phyloP scores from a whole-genome alignment of 164 flowering plant genomes.

The Aristolochia contorta region DNA sequence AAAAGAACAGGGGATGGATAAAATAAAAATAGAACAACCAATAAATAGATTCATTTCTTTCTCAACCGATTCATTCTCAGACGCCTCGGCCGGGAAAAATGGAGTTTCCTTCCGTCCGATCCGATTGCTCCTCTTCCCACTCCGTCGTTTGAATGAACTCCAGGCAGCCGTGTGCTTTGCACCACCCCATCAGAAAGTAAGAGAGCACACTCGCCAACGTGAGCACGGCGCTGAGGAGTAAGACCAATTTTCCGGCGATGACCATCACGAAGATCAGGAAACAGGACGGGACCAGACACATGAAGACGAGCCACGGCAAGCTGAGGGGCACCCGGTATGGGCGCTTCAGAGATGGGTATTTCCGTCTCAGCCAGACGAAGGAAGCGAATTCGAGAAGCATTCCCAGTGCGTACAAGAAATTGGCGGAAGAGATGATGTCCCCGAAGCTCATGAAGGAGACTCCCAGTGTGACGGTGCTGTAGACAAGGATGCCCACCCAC shows the following conservation, averaged over 20 bases:
- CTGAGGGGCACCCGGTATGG: slow-evolving; percentile 39
- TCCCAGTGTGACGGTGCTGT: slow-evolving; percentile 28
- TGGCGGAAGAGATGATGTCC: slow-evolving; percentile 40
- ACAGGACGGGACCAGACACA: slow-evolving; percentile 53
- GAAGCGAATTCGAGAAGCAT: slow-evolving; percentile 58
- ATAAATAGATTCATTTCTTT: too few species aligned
- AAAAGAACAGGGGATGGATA: too few species aligned
- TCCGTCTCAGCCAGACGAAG: slow-evolving; percentile 46
- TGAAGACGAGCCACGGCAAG: slow-evolving; percentile 22
- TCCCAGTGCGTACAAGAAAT: slow-evolving; percentile 55
- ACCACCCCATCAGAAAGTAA: slow-evolving; percentile 25
- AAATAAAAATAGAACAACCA: too few species aligned
- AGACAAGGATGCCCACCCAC: slow-evolving; percentile 37
- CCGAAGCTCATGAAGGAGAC: slow-evolving; percentile 37
- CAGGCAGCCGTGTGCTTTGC: slow-evolving; percentile 23
- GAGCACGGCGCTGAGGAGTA: slow-evolving; percentile 22
- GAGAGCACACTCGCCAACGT: slow-evolving; percentile 24
- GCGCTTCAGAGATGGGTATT: slow-evolving; percentile 27
- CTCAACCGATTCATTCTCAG: too few species aligned
- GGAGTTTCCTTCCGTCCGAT: too few species aligned
- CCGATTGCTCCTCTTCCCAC: too few species aligned
- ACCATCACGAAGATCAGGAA: slow-evolving; percentile 42
- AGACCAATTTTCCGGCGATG: slow-evolving; percentile 29
- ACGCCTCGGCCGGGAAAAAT: too few species aligned
- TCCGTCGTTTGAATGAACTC: slow-evolving; percentile 10